Evolutionary conservation across 192 early-diverging fungal genomes (phyloP).

Genomic region (Backusella psychrophila): DNA sequence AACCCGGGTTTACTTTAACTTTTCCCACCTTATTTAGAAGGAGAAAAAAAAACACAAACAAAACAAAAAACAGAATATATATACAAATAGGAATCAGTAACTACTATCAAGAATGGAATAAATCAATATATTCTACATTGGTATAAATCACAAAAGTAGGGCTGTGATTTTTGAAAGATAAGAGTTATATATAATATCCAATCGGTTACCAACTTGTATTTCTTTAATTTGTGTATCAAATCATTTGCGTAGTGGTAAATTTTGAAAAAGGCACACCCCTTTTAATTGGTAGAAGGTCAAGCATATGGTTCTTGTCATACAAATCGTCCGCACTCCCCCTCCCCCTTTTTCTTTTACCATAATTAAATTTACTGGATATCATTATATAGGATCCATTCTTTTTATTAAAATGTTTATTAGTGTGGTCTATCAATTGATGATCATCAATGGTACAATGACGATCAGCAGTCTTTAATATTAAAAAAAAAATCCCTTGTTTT

Average conservation of each 20-base stretch:
- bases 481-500: background rate
- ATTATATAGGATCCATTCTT: background rate
- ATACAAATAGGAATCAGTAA: too few relatives aligned
- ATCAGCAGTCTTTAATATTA: background rate
- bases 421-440: background rate
- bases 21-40: background rate
- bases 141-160: too few relatives aligned
- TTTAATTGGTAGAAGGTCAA: background rate
- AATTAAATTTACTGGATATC: background rate
- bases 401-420: background rate
- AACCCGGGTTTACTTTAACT: background rate
- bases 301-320: background rate
- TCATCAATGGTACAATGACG: background rate
- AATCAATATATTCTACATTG: too few relatives aligned
- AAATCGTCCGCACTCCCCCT: background rate
- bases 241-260: background rate
- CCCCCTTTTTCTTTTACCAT: background rate
- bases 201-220: background rate
- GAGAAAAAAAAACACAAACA: background rate
- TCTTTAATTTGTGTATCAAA: background rate
- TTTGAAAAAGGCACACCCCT: background rate
- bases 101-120: too few relatives aligned
- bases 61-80: too few relatives aligned
- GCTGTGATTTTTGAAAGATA: too few relatives aligned
- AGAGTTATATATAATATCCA: background rate